phyloP scores from a whole-genome alignment of 2,329 filamentous ascomycete genomes.

The Pestalotiopsis sp. region DNA sequence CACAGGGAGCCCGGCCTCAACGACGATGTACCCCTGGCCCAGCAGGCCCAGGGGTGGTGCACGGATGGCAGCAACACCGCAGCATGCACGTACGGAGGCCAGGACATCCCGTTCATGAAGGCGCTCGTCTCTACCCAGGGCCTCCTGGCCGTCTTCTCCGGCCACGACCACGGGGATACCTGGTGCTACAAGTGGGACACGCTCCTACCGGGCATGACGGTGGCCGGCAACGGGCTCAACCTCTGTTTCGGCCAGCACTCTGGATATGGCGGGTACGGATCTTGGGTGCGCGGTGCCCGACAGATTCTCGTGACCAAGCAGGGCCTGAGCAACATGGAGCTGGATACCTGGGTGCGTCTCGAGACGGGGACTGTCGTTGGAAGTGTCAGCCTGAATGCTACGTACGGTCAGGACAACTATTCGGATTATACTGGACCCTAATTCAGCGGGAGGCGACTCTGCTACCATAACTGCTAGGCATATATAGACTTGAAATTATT shows the following conservation, averaged over 20 bases:
- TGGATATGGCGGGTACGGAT: constrained; percentile 72
- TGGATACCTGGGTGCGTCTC: constrained; percentile 64
- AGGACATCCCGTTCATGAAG: constrained; percentile 66
- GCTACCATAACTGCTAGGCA: too few relatives aligned
- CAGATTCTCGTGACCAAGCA: constrained; percentile 54
- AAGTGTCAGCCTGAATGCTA: constrained; percentile 58
- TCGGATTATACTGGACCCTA: too few relatives aligned
- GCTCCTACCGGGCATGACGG: constrained; percentile 28
- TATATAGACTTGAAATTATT: too few relatives aligned
- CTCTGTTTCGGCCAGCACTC: constrained; percentile 67
- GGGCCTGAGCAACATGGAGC: constrained; percentile 38
- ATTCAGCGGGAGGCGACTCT: too few relatives aligned
- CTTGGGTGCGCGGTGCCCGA: constrained; percentile 63
- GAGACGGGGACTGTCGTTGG: constrained; percentile 58
- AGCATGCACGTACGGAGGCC: constrained; percentile 45
- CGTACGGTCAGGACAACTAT: constrained; percentile 61
- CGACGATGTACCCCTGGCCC: constrained; percentile 43
- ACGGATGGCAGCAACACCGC: constrained; percentile 38
- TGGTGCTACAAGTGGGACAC: constrained; percentile 58
- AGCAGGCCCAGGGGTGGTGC: constrained; percentile 49
- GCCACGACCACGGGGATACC: constrained; percentile 67
- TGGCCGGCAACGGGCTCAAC: constrained; percentile 39
- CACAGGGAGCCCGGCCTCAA: constrained; percentile 48
- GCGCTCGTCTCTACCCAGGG: constrained; percentile 58
- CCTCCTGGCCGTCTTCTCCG: constrained; percentile 62